These are phyloP conservation scores for Carnegiea gigantea DNA, from an alignment of 179 eudicot genomes.

Conservation along the genomic window DNA sequence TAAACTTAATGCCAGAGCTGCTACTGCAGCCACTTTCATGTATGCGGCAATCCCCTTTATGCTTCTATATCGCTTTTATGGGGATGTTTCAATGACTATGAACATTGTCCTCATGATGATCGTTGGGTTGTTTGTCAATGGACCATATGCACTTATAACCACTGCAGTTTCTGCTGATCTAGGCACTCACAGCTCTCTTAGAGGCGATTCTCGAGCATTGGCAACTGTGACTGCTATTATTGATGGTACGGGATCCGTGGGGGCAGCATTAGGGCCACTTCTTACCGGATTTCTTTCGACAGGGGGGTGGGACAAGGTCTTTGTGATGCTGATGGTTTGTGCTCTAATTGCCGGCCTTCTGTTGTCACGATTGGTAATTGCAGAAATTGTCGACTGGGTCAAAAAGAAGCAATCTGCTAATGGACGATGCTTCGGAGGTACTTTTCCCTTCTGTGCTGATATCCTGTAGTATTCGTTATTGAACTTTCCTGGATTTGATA, in stretches of 20 bases:
- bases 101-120: slow-evolving; percentile 85
- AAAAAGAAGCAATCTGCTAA: slow-evolving; percentile 23
- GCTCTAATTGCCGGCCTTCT: slow-evolving; percentile 85
- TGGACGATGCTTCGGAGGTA: slow-evolving; percentile 46
- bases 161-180: slow-evolving; percentile 98
- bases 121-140: slow-evolving; percentile 84
- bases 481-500: not conserved
- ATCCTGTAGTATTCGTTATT: not conserved
- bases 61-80: slow-evolving; percentile 75
- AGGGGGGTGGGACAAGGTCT: slow-evolving; percentile 85
- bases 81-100: slow-evolving; percentile 53
- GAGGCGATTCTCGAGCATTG: slow-evolving; percentile 86
- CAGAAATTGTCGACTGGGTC: slow-evolving; percentile 55
- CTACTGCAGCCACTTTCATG: slow-evolving; percentile 88
- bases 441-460: slow-evolving; percentile 10
- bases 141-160: slow-evolving; percentile 96
- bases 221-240: slow-evolving; percentile 98
- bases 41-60: slow-evolving; percentile 78
- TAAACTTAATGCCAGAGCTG: slow-evolving; percentile 84
- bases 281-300: slow-evolving; percentile 84
- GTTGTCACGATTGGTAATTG: slow-evolving; percentile 56
- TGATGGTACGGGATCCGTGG: slow-evolving; percentile 94
- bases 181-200: slow-evolving; percentile 88
- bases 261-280: slow-evolving; percentile 94
- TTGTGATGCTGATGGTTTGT: slow-evolving; percentile 65